These are phyloP conservation scores for Globisporangium echinulatum DNA, from an alignment of 352 stramenopile species.

Conservation along the genomic window DNA sequence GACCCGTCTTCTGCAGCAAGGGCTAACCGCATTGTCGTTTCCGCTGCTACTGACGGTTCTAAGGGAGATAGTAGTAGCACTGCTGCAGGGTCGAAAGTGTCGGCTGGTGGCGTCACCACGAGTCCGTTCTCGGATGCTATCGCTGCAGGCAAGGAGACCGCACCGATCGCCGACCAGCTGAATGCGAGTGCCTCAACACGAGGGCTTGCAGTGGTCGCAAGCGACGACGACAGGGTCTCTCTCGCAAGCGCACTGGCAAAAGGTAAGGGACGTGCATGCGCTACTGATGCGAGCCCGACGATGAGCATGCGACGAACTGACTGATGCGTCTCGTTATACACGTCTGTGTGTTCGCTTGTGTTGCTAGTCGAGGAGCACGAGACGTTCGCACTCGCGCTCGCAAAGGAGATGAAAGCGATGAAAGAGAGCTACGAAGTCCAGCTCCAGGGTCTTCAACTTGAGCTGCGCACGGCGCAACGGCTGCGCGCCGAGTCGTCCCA, in stretches of 20 bases:
- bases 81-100: background rate
- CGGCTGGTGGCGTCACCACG: constrained; percentile 2
- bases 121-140: constrained; percentile 71
- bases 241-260: constrained; percentile 10
- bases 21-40: background rate
- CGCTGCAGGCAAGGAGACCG: constrained; percentile 46
- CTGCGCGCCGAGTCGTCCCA: constrained; percentile 37
- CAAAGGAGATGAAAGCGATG: constrained; percentile 63
- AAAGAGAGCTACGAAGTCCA: constrained; percentile 61
- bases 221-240: background rate
- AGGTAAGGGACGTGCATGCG: constrained; percentile 3
- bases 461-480: constrained; percentile 39
- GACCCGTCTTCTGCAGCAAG: constrained; percentile 3
- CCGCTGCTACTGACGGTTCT: background rate
- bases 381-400: constrained; percentile 62
- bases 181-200: constrained; percentile 23
- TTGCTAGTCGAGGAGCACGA: constrained; percentile 53
- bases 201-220: constrained; percentile 5
- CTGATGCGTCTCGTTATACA: too few relatives aligned
- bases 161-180: constrained; percentile 48
- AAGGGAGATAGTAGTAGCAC: background rate
- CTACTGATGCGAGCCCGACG: too few relatives aligned
- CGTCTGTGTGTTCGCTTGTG: background rate
- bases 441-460: constrained; percentile 53
- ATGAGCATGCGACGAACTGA: too few relatives aligned